Evolutionary conservation across 257 asterid species (phyloP).

Genomic region (Voacanga thouarsii): DNA sequence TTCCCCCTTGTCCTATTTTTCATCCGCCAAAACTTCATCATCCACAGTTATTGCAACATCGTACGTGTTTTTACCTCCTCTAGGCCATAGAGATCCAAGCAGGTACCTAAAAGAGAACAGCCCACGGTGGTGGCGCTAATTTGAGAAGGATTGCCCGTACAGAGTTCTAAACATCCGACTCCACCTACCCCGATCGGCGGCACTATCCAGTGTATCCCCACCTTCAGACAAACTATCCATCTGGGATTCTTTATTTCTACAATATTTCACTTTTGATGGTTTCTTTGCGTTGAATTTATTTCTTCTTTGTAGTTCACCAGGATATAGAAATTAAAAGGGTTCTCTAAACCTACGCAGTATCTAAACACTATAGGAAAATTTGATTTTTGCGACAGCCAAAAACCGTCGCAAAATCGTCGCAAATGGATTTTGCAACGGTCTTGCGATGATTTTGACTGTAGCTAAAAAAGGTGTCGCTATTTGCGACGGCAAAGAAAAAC

Average conservation of each 20-base stretch:
- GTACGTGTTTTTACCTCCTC: slow-evolving; percentile 36
- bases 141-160: slow-evolving; percentile 34
- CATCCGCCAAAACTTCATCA: slow-evolving; percentile 63
- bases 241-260: background rate
- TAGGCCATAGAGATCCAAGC: slow-evolving; percentile 69
- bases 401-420: too few species aligned
- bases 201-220: slow-evolving; percentile 58
- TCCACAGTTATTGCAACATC: slow-evolving; percentile 64
- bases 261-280: too few species aligned
- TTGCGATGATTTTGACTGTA: too few species aligned
- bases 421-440: too few species aligned
- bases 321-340: too few species aligned
- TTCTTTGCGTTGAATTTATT: background rate
- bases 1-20: slow-evolving; percentile 31
- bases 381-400: too few species aligned
- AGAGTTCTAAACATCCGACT: slow-evolving; percentile 45
- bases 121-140: slow-evolving; percentile 25
- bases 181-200: slow-evolving; percentile 52
- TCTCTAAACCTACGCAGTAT: too few species aligned
- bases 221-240: slow-evolving; percentile 82
- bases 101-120: slow-evolving; percentile 62
- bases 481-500: too few species aligned
- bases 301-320: background rate
- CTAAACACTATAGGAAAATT: too few species aligned
- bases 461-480: too few species aligned